Base-by-base conservation (phyloP, 441 rosid genomes). In the Aleurites moluccanus region DNA sequence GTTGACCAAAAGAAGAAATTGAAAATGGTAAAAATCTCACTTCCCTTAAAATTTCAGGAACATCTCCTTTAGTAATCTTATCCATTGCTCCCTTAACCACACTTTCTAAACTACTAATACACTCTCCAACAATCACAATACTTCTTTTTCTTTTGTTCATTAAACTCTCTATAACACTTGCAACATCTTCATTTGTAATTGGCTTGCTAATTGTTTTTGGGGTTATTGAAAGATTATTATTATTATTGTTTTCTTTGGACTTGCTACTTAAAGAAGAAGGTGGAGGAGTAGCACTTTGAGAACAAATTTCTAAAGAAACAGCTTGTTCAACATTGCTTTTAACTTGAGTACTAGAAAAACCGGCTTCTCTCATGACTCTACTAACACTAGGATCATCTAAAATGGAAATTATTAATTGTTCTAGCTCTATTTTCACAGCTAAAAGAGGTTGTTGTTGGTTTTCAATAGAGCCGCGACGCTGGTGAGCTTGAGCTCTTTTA, bases 291-390 rank as follows among this genome's bases (percentile, higher is more conserved):
- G 38, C 55, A 42, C 45, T 72, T 72, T 68, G 84, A 18, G 89
- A 75, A 74, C 77, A 83, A 50, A 84, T 75, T 50, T 88, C 93
- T 44, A 85, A 47, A 20, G 92, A 84, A 72, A 89, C 92, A 52
- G 89, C 57, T 79, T 85, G 88, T 75, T 91, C 92, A 14, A 91
- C 87, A 73, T 84, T 85, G 83, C 56, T 86, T 80, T 89, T 91
- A 13, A 91, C 86, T 66, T 85, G 93, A 25, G 89, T 81, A 68
- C 96, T 91, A 20, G 91, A 91, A 81, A 91, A 91, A 64, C 96
- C 96, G 45, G 96, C 96, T 81, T 91, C 96, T 52, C 89, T 86
- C 96, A 91, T 91, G 55, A 91, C 96, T 66, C 96, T 84, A 70
- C 91, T 91, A 16, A 91, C 96, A 69, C 93, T 89, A 2, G 96